phyloP scores from a whole-genome alignment of 2,329 filamentous ascomycete species.

The Bipolaris sorokiniana region DNA sequence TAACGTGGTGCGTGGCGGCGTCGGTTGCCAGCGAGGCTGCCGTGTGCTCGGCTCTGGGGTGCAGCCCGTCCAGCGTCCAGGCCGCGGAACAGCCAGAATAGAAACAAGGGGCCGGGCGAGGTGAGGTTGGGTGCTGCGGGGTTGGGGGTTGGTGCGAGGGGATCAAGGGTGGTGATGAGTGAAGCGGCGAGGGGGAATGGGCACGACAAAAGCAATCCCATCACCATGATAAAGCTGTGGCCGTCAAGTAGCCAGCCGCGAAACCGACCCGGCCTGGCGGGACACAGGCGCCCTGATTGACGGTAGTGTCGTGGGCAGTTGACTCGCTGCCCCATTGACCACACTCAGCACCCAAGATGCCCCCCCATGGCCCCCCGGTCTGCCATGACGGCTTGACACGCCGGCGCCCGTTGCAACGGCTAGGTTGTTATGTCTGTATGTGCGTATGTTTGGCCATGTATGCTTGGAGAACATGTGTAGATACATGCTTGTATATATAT shows the following conservation, averaged over 20 bases:
- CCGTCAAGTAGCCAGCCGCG: conserved; percentile 27
- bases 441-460: neutral
- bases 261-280: conserved; percentile 26
- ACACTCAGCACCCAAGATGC: conserved; percentile 17
- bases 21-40: conserved; percentile 26
- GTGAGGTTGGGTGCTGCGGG: neutral
- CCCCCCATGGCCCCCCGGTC: neutral
- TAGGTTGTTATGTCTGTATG: neutral
- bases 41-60: conserved; percentile 29
- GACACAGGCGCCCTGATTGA: conserved; percentile 25
- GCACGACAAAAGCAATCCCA: conserved; percentile 28
- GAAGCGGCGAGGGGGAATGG: conserved; percentile 15
- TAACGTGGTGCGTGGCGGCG: conserved; percentile 36
- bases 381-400: neutral
- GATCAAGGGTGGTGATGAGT: conserved; percentile 18
- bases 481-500: neutral
- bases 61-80: conserved; percentile 4
- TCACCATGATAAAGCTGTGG: conserved; percentile 25
- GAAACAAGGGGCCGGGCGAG: conserved; percentile 8
- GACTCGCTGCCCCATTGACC: conserved; percentile 16
- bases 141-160: neutral
- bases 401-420: neutral
- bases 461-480: neutral
- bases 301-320: conserved; percentile 30
- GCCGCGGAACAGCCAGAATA: conserved; percentile 7